Conservation (phyloP, 1,284 basidiomycete genomes). For the Microbotryum lychnidis-dioicae region DNA sequence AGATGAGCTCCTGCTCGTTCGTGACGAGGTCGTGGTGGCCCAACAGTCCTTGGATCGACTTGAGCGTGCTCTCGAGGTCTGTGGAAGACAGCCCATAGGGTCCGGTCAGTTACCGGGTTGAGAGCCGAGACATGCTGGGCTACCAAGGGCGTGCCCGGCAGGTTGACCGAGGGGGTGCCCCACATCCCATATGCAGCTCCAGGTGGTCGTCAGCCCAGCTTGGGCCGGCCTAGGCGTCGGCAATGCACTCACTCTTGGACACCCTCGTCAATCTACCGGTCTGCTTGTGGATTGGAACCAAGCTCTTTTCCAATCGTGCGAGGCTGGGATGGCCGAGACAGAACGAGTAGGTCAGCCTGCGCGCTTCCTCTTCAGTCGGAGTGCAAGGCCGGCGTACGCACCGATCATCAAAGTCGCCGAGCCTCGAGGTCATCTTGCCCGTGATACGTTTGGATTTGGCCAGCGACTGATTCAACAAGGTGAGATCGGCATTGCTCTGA, state of each 20-base stretch:
- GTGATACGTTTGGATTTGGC: constrained; percentile 39
- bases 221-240: not conserved
- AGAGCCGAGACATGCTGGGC: no score
- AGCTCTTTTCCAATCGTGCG: not conserved
- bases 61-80: constrained; percentile 33
- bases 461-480: constrained; percentile 42
- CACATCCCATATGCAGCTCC: not conserved
- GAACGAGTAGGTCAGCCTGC: not conserved
- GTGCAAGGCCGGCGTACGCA: constrained; percentile 13
- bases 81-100: not conserved
- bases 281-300: constrained; percentile 34
- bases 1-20: constrained; percentile 31
- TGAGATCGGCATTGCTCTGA: constrained; percentile 39
- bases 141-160: not conserved
- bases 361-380: not conserved
- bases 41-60: constrained; percentile 34
- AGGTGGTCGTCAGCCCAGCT: not conserved
- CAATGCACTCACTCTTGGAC: constrained; percentile 20
- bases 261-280: constrained; percentile 27
- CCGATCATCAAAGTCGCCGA: constrained; percentile 43
- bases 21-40: constrained; percentile 35
- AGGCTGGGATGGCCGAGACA: not conserved
- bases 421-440: constrained; percentile 39
- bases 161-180: not conserved
- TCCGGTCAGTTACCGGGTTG: not conserved